phyloP scores from a whole-genome alignment of 768 basidiomycete species.

The Agaricus subrufescens region DNA sequence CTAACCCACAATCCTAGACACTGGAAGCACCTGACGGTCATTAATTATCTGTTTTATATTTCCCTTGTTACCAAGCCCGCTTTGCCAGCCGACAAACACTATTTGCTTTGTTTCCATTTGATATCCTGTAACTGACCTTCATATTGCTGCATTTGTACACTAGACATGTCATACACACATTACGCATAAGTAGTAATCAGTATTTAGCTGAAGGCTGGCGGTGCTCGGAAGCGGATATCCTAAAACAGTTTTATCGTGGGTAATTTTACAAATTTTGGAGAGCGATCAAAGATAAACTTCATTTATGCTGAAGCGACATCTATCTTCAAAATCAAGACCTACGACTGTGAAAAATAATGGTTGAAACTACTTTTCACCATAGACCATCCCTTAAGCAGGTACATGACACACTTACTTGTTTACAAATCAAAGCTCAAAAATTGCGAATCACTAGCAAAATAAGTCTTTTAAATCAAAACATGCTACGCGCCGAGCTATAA shows the following conservation, averaged over 20 bases:
- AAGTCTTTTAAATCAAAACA: constrained; percentile 92
- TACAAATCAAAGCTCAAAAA: neutral
- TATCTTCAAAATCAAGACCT: neutral
- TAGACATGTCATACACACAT: constrained; percentile 24
- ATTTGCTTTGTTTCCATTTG: constrained; percentile 11
- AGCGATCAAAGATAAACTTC: constrained; percentile 5
- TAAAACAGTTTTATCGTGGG: neutral
- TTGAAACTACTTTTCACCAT: constrained; percentile 54
- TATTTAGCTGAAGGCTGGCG: neutral
- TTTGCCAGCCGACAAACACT: neutral
- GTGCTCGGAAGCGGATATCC: neutral
- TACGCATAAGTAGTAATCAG: constrained; percentile 6
- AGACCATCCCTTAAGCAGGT: constrained; percentile 86
- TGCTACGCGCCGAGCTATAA: constrained; percentile 79
- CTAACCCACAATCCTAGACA: constrained; percentile 2
- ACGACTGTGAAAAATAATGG: constrained; percentile 22
- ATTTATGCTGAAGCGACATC: neutral
- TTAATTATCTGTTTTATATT: constrained; percentile 11
- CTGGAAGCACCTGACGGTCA: constrained; percentile 8
- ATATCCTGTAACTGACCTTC: constrained; percentile 22
- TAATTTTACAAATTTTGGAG: constrained; percentile 8
- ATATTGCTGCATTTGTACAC: constrained; percentile 28
- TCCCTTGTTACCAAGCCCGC: neutral
- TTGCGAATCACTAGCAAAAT: constrained; percentile 54
- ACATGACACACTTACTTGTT: constrained; percentile 15